A percentile compares a stretch with the other conserved stretches of the same genome.
These are phyloP conservation scores for Amanita subjunquillea DNA, from an alignment of 768 basidiomycete genomes.

Conservation along the genomic window DNA sequence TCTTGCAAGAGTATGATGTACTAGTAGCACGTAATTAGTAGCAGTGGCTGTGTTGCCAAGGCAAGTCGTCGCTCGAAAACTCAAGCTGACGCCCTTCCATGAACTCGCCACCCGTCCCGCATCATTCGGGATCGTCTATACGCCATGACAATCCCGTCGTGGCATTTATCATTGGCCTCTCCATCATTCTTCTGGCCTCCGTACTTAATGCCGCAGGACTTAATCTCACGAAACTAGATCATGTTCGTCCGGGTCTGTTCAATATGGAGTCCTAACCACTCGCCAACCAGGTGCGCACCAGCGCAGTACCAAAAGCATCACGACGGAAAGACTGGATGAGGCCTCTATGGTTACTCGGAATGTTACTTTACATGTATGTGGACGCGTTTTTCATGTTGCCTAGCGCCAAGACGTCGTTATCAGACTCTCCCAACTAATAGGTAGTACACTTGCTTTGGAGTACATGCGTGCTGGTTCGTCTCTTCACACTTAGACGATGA, in stretches of 20 bases:
- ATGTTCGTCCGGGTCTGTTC: constrained; percentile 36
- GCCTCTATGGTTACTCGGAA: constrained; percentile 85
- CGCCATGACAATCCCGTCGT: constrained; percentile 40
- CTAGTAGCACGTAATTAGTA: neutral
- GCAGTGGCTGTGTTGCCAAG: constrained; percentile 1
- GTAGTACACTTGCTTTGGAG: constrained; percentile 77
- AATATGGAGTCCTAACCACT: neutral
- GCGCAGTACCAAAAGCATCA: constrained; percentile 63
- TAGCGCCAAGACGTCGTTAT: constrained; percentile 2
- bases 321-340: constrained; percentile 72
- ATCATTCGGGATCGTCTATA: neutral
- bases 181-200: constrained; percentile 76
- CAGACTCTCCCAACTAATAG: constrained; percentile 78
- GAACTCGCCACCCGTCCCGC: neutral
- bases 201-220: constrained; percentile 89
- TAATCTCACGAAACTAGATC: constrained; percentile 90
- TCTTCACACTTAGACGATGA: neutral
- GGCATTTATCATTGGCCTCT: constrained; percentile 74
- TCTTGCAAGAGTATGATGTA: neutral
- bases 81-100: neutral
- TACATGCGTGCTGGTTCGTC: constrained; percentile 75
- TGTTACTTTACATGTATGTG: constrained; percentile 71
- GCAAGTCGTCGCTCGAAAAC: no score
- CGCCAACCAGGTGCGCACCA: constrained; percentile 51
- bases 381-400: neutral